phyloP scores from a whole-genome alignment of 2,329 filamentous ascomycete genomes.

The Pseudocercospora vitis region DNA sequence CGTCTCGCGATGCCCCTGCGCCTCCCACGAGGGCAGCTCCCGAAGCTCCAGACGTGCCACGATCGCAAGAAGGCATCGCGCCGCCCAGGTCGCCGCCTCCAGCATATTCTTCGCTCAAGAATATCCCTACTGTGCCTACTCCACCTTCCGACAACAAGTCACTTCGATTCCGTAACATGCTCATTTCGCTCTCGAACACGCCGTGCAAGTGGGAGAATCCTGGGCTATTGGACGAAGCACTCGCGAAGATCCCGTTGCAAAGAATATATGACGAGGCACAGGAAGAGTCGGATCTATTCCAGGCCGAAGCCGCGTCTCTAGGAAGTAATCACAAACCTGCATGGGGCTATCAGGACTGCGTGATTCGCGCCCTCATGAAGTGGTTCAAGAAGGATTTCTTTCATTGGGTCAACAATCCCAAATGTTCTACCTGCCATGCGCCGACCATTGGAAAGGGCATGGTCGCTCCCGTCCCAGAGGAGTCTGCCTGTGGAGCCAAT shows the following conservation, averaged over 20 bases:
- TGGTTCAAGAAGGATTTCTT: constrained; percentile 98
- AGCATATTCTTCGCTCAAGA: constrained; percentile 62
- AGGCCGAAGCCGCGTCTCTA: constrained; percentile 84
- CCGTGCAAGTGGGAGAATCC: constrained; percentile 96
- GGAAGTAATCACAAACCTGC: constrained; percentile 72
- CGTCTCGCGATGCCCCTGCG: constrained; percentile 19
- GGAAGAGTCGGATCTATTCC: constrained; percentile 84
- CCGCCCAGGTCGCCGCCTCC: constrained; percentile 48
- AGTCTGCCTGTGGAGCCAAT: constrained; percentile 81
- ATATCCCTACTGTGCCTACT: constrained; percentile 69
- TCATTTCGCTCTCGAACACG: constrained; percentile 81
- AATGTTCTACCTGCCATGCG: constrained; percentile 76
- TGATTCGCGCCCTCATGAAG: constrained; percentile 82
- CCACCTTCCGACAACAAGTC: constrained; percentile 60
- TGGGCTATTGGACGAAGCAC: constrained; percentile 85
- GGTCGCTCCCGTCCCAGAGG: constrained; percentile 82
- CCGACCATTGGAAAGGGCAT: constrained; percentile 78
- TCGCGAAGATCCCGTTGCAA: constrained; percentile 82
- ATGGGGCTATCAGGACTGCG: constrained; percentile 98
- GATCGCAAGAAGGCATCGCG: constrained; percentile 22
- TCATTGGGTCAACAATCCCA: constrained; percentile 93
- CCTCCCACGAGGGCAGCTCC: constrained; percentile 31
- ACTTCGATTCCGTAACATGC: constrained; percentile 62
- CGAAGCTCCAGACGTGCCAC: constrained; percentile 33
- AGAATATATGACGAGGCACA: constrained; percentile 92